Base-by-base conservation (phyloP, 768 basidiomycete genomes). In the Trametes meyenii region DNA sequence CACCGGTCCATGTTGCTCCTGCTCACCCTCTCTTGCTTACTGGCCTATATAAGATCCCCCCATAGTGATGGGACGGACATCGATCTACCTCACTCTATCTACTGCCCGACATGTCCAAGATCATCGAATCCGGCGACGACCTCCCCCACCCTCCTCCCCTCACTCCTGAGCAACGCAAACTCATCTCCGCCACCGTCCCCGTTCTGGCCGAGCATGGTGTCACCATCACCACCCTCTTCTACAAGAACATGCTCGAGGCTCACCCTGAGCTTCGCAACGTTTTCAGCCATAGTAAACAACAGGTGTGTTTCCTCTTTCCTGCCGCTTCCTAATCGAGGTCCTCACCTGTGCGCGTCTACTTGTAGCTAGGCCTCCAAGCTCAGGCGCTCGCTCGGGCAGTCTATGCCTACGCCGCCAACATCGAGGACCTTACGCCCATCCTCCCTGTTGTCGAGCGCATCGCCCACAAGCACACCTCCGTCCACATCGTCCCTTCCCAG, bases 271-370 rank as follows among this genome's bases (percentile, higher is more conserved):
- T 70, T n/a, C 36, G 59, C 33, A 66, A 68, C 49, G 50, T 68
- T 29, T 70, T 70, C 64, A 68, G 66, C 58, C 63, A 64, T 48
- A 65, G 60, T 61, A 66, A 66, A 52, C 69, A 70, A 52, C 51
- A 62, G 51, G 67, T 69, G 23, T 10, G 68, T 40, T 19, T 16
- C 16, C 36, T 50, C 33, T n/a, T 21, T 13, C 2, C 21, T 2
- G 26, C 5, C 21, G 3, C 17, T 14, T 29, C 12, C 39, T 5
- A 8, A 45, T 14, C n/a, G 5, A 24, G 35, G 33, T 21, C 11
- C n/a, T n/a, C 44, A 45, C n/a, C 21, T 4, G 21, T 23, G 23
- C 12, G n/a, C 51, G 13, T 23, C 21, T 38, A 16, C 42, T 29
- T 24, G 3, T 19, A 69, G 66, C 55, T 54, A 14, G 67, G 67